These are phyloP conservation scores for Phytophthora agathidicida DNA, from an alignment of 352 stramenopile species.

Conservation along the genomic window DNA sequence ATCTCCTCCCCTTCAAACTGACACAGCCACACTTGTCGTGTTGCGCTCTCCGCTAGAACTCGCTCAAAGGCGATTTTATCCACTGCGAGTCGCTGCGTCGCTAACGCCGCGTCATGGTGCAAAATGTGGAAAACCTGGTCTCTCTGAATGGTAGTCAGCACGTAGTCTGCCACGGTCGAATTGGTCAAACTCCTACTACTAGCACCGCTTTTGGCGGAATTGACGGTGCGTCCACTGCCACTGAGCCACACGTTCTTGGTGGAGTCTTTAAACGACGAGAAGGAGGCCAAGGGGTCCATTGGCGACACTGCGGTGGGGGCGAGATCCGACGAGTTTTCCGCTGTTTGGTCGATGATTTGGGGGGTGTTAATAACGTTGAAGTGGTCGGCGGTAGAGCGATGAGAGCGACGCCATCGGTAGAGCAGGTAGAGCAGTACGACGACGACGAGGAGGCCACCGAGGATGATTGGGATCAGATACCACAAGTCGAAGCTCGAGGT, in stretches of 20 bases:
- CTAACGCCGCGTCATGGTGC: conserved; percentile 32
- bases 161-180: conserved; percentile 16
- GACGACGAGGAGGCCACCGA: conserved; percentile 12
- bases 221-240: conserved; percentile 30
- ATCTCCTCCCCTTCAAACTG: conserved; percentile 52
- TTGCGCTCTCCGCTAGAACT: conserved; percentile 16
- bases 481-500: conserved; percentile 33
- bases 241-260: conserved; percentile 33
- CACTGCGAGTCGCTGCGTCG: conserved; percentile 35
- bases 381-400: conserved; percentile 1
- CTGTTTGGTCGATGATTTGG: not conserved
- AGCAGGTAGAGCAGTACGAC: conserved; percentile 18
- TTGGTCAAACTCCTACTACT: conserved; percentile 14
- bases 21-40: conserved; percentile 34
- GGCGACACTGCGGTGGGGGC: conserved; percentile 17
- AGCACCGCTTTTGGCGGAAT: conserved; percentile 15
- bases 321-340: not conserved
- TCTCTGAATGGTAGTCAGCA: conserved; percentile 24
- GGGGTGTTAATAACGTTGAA: conserved; percentile 13
- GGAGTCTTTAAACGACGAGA: conserved; percentile 27
- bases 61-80: conserved; percentile 50
- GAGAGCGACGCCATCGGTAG: not conserved
- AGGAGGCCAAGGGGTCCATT: conserved; percentile 26
- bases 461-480: conserved; percentile 41
- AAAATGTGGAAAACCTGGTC: conserved; percentile 35